Evolutionary conservation across 2,329 filamentous ascomycete genomes (phyloP).

Genomic region (Whalleya microplaca): DNA sequence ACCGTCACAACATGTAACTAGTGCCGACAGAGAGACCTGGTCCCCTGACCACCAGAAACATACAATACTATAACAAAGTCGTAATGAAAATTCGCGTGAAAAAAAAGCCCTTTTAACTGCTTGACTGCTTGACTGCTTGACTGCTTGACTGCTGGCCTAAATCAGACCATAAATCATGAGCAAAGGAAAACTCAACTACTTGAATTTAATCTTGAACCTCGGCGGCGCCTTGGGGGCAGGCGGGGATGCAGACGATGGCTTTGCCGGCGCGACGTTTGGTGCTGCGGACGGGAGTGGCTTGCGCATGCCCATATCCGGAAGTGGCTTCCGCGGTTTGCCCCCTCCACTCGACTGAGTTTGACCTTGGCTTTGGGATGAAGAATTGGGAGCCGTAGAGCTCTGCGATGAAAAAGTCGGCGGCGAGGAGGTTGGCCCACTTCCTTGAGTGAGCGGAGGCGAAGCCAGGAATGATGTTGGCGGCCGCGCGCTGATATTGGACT

Average conservation of each 20-base stretch:
- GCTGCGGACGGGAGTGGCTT: conserved; percentile 33
- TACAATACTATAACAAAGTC: background rate
- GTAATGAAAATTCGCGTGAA: background rate
- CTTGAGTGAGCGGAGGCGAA: conserved; percentile 7
- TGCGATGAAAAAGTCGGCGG: conserved; percentile 14
- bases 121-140: background rate
- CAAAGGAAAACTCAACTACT: conserved; percentile 11
- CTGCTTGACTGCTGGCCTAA: background rate
- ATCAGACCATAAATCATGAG: background rate
- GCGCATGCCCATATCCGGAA: conserved; percentile 35
- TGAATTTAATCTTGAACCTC: conserved; percentile 39
- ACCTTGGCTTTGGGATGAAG: conserved; percentile 7
- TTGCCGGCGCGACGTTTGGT: conserved; percentile 16
- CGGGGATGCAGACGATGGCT: conserved; percentile 17
- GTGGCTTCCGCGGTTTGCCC: conserved; percentile 34
- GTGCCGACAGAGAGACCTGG: background rate
- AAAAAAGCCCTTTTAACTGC: background rate
- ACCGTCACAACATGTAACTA: background rate
- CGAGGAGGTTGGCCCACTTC: conserved; percentile 5
- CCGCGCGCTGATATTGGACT: conserved; percentile 7
- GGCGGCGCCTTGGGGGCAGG: conserved; percentile 20
- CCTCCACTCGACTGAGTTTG: conserved; percentile 16
- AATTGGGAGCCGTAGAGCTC: conserved; percentile 14
- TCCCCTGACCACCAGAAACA: background rate
- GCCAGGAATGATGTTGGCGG: background rate